Percentiles rank a stretch among this genome's conserved stretches.
Conservation (phyloP, 148 eudicot species). For the Arctostaphylos glauca region DNA sequence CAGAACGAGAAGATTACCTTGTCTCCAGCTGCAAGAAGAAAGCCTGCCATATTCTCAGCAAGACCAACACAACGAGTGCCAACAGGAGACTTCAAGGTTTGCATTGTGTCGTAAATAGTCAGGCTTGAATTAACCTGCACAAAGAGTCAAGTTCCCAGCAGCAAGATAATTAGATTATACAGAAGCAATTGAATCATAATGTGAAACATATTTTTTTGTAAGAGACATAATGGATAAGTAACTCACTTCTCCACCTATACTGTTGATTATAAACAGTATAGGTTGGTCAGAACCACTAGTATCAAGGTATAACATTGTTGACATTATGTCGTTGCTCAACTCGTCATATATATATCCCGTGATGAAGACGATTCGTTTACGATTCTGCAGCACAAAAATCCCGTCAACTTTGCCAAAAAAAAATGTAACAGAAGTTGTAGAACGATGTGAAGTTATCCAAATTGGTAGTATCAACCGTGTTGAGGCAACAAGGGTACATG, state of each 20-base stretch:
- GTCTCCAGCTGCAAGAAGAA: conserved; percentile 83
- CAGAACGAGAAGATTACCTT: conserved; percentile 42
- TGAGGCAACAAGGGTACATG: not conserved
- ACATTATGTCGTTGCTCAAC: conserved; percentile 71
- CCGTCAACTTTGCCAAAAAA: conserved; percentile 1
- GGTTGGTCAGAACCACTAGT: conserved; percentile 56
- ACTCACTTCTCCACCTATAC: conserved; percentile 95
- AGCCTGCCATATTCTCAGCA: conserved; percentile 73
- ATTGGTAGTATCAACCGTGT: not conserved
- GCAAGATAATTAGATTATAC: not conserved
- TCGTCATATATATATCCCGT: conserved; percentile 74
- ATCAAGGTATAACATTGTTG: conserved; percentile 83
- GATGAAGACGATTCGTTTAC: conserved; percentile 73
- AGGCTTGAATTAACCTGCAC: conserved; percentile 79
- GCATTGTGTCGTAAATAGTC: conserved; percentile 89
- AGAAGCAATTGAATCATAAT: conserved; percentile 9
- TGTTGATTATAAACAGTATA: conserved; percentile 64
- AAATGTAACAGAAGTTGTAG: not conserved
- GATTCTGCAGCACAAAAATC: conserved; percentile 50
- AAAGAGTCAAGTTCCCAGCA: conserved; percentile 14
- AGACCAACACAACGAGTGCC: conserved; percentile 79
- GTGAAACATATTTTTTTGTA: not conserved
- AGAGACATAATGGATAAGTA: conserved; percentile 11
- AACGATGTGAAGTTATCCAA: not conserved
- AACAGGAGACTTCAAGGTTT: conserved; percentile 70